phyloP scores from a whole-genome alignment of 2,329 filamentous ascomycete genomes.

The Penicillium rolfsii region DNA sequence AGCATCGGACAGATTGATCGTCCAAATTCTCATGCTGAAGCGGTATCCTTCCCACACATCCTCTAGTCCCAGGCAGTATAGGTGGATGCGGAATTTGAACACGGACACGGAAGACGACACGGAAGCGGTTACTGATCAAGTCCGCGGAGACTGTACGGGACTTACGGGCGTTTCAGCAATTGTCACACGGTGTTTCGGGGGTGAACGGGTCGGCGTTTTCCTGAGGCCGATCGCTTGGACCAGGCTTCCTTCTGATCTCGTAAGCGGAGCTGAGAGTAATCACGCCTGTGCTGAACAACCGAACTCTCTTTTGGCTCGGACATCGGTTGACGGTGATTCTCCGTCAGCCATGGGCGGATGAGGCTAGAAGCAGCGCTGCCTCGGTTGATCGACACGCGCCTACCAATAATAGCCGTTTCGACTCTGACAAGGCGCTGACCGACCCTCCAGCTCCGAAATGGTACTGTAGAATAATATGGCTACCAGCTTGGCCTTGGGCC shows the following conservation, averaged over 20 bases:
- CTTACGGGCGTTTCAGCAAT: not conserved
- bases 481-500: not conserved
- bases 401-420: constrained; percentile 3
- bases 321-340: not conserved
- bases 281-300: not conserved
- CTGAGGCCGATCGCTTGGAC: not conserved
- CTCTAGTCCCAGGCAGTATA: not conserved
- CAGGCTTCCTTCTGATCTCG: not conserved
- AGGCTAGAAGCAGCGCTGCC: not conserved
- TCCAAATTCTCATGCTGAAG: not conserved
- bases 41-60: too few relatives aligned
- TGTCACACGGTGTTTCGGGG: not conserved
- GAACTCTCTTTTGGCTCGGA: not conserved
- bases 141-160: not conserved
- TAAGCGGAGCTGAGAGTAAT: not conserved
- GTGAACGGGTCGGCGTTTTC: not conserved
- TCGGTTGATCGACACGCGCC: constrained; percentile 7
- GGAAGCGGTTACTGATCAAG: not conserved
- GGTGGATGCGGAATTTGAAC: not conserved
- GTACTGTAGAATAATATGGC: not conserved
- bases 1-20: not conserved
- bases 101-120: not conserved
- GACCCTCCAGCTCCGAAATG: not conserved
- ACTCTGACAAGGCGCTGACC: constrained; percentile 10
- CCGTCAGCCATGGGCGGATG: not conserved